A percentile compares a stretch with the other conserved stretches of the same genome.
These are phyloP conservation scores for Lasiosphaeriaceae sp. DNA, from an alignment of 495 filamentous ascomycete genomes.

Conservation along the genomic window DNA sequence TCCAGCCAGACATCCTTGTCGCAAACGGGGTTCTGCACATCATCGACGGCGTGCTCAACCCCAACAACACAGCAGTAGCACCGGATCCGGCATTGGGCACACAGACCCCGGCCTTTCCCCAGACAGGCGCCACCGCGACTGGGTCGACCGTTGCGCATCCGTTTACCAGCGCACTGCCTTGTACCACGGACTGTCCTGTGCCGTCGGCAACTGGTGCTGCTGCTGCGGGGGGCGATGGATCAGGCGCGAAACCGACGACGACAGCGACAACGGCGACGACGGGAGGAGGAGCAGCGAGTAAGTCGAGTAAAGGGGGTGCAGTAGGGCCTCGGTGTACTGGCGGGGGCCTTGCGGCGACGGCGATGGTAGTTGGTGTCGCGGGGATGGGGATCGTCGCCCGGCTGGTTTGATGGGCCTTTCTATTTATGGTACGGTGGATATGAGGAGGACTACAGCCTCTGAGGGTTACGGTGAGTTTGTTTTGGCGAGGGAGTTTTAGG, in stretches of 20 bases:
- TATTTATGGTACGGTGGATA: too few relatives aligned
- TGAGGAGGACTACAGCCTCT: too few relatives aligned
- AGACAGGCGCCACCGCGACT: constrained; percentile 30
- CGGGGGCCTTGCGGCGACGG: not conserved
- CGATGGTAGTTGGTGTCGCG: not conserved
- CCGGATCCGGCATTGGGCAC: constrained; percentile 39
- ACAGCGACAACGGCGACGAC: not conserved
- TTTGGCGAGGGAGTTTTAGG: too few relatives aligned
- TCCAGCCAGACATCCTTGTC: constrained; percentile 55
- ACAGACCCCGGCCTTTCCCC: constrained; percentile 45
- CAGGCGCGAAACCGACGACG: not conserved
- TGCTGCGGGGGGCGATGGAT: not conserved
- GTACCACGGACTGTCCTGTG: constrained; percentile 25
- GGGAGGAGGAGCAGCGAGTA: not conserved
- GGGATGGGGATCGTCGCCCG: constrained; percentile 3
- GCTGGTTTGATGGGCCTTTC: not conserved
- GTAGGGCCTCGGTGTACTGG: constrained; percentile 5
- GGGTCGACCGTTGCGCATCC: constrained; percentile 23
- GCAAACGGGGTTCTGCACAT: constrained; percentile 66
- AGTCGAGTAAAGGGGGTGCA: not conserved
- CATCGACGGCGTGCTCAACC: constrained; percentile 60
- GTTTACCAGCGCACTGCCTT: constrained; percentile 36
- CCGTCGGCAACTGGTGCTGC: not conserved
- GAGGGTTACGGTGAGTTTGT: too few relatives aligned
- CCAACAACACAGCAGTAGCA: constrained; percentile 39